Percentiles rank a stretch among this genome's conserved stretches.
Evolutionary conservation across 2,329 filamentous ascomycete genomes (phyloP).

Genomic region (Clonostachys chloroleuca): DNA sequence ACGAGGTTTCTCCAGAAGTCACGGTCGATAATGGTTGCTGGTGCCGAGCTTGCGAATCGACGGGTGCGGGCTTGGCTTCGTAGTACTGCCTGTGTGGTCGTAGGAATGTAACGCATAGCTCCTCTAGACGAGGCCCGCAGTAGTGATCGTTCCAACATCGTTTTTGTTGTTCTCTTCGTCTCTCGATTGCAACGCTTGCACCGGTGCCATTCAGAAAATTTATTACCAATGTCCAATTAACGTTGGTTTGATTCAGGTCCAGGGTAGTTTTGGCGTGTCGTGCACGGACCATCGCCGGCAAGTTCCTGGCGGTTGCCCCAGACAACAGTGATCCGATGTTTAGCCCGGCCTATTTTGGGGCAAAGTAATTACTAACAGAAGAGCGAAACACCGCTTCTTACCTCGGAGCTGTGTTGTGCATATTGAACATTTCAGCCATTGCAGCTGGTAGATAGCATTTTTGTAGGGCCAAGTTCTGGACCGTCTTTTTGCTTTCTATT

Average conservation of each 20-base stretch:
- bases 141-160: too few species aligned
- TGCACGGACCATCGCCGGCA: neutral
- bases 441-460: neutral
- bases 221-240: too few species aligned
- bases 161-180: too few species aligned
- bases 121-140: too few species aligned
- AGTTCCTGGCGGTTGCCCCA: constrained; percentile 23
- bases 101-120: constrained; percentile 2
- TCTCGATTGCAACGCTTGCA: too few species aligned
- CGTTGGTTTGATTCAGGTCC: too few species aligned
- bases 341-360: constrained; percentile 12
- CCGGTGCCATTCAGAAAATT: too few species aligned
- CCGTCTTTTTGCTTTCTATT: neutral
- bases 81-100: neutral
- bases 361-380: neutral
- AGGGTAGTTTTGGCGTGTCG: too few species aligned
- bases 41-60: constrained; percentile 15
- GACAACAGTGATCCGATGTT: constrained; percentile 24
- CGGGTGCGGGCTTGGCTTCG: constrained; percentile 15
- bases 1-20: constrained; percentile 68
- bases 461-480: neutral
- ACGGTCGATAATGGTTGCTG: constrained; percentile 47
- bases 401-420: neutral
- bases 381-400: neutral
- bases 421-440: neutral